Base-by-base conservation (phyloP, 306 rosid genomes). In the Cicer judaicum region DNA sequence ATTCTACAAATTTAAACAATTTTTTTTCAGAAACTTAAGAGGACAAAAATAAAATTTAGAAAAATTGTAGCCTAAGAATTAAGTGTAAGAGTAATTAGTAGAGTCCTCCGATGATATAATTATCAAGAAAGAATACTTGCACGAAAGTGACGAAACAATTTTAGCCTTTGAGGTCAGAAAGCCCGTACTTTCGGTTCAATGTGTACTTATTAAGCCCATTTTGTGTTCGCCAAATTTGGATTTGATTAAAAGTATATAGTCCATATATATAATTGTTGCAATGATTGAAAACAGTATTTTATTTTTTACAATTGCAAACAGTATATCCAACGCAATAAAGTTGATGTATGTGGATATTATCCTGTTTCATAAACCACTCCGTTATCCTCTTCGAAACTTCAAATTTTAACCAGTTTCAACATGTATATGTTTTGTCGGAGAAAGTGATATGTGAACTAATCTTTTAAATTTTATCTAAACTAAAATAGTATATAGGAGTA, bases 391-490 rank as follows among this genome's bases (percentile, higher is more conserved):
- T 44, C 69, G 54, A 73, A 73, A 10, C 34, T 9, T 44, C 29
- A 56, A 8, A 72, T 0, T 24, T 57, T 59, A 43, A 11, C 39
- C 11, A 14, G 42, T 42, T 68, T 42, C 61, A 39, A 38, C 9
- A 63, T 63, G 6, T 53, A 4, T 79, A 19, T 19, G 42, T 43
- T 63, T 62, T 71, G 68, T 79, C 50, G 52, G 82, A 63, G 78
- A 64, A 15, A 56, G 52, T 67, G 83, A 73, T 57, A 60, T 80
- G 36, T 50, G 69, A 66, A 66, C 79, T 67, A 66, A 80, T 73
- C 75, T 74, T 67, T 73, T 68, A 59, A 80, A 24, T 24, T 24
- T 24, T 24, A 24, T 24, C 3, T 24, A 24, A 24, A 24, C 29
- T 24, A 24, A 24, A 73, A 66, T 29, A 14, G 18, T 54, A 34